Percentiles rank a stretch among this genome's conserved stretches.
Evolutionary conservation across 768 basidiomycete species (phyloP).

Genomic region (Termitomyces sp.): DNA sequence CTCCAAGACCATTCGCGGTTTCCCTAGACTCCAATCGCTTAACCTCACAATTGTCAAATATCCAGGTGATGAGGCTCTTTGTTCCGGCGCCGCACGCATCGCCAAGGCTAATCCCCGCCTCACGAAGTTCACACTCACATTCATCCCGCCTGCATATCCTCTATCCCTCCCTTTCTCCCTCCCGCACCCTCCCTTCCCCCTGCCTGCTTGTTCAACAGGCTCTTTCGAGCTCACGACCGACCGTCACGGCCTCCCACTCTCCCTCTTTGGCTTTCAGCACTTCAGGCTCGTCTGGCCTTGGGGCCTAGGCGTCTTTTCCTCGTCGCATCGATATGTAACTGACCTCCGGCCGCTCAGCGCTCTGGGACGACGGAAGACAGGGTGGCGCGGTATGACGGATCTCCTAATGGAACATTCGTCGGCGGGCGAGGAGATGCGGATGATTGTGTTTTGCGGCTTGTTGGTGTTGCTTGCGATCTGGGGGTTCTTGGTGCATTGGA

Average conservation of each 20-base stretch:
- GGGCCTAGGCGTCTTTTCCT: constrained; percentile 35
- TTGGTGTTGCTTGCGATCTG: constrained; percentile 45
- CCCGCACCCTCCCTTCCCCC: constrained; percentile 35
- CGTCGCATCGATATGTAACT: constrained; percentile 30
- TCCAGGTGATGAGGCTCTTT: constrained; percentile 57
- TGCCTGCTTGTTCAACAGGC: constrained; percentile 44
- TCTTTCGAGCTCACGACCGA: constrained; percentile 53
- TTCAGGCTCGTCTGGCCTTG: constrained; percentile 42
- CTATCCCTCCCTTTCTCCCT: constrained; percentile 42
- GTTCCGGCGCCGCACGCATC: constrained; percentile 54
- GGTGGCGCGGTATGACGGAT: constrained; percentile 33
- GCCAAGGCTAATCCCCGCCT: constrained; percentile 65
- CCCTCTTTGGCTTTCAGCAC: constrained; percentile 46
- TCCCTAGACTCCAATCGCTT: constrained; percentile 60
- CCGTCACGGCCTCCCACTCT: constrained; percentile 57
- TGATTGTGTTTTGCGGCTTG: constrained; percentile 49
- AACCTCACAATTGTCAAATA: constrained; percentile 62
- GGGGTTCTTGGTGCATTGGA: constrained; percentile 30
- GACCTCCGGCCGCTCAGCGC: constrained; percentile 35
- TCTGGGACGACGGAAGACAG: constrained; percentile 32
- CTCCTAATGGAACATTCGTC: constrained; percentile 51
- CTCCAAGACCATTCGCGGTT: constrained; percentile 54
- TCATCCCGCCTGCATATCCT: constrained; percentile 51
- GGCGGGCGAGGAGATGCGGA: constrained; percentile 66
- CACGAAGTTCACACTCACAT: constrained; percentile 56